phyloP scores from a whole-genome alignment of 2,329 filamentous ascomycete genomes.

The Penicillium sp. region DNA sequence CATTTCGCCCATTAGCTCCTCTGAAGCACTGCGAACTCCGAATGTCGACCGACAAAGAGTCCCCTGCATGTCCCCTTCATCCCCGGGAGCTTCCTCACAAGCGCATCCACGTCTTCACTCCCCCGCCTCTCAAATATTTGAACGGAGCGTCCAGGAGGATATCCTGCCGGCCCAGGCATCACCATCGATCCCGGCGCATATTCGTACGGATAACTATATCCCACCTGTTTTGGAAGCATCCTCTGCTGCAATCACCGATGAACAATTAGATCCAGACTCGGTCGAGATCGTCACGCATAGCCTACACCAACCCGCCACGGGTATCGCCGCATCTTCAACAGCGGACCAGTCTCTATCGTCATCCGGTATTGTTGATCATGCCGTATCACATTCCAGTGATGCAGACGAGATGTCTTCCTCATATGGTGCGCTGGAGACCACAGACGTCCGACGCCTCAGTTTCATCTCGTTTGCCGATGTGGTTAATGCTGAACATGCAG shows the following conservation, averaged over 20 bases:
- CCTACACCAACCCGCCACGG: conserved; percentile 77
- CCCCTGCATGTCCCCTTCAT: conserved; percentile 57
- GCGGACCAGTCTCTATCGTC: conserved; percentile 41
- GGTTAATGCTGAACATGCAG: conserved; percentile 70
- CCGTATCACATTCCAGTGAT: conserved; percentile 43
- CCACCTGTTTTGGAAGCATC: conserved; percentile 89
- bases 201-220: conserved; percentile 92
- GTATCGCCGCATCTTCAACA: conserved; percentile 58
- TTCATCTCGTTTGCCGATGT: conserved; percentile 98
- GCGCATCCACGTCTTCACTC: conserved; percentile 76
- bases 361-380: conserved; percentile 59
- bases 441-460: conserved; percentile 80
- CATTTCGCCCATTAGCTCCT: conserved; percentile 29
- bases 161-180: conserved; percentile 69
- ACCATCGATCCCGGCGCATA: conserved; percentile 88
- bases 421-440: conserved; percentile 76
- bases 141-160: conserved; percentile 89
- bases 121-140: conserved; percentile 83
- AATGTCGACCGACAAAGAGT: conserved; percentile 27
- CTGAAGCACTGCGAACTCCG: conserved; percentile 25
- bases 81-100: conserved; percentile 67
- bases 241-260: conserved; percentile 88
- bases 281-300: conserved; percentile 92
- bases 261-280: conserved; percentile 79
- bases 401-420: conserved; percentile 71